Conservation (phyloP, 2,329 filamentous ascomycete genomes). For the Pyrenophora tritici-repentis region DNA sequence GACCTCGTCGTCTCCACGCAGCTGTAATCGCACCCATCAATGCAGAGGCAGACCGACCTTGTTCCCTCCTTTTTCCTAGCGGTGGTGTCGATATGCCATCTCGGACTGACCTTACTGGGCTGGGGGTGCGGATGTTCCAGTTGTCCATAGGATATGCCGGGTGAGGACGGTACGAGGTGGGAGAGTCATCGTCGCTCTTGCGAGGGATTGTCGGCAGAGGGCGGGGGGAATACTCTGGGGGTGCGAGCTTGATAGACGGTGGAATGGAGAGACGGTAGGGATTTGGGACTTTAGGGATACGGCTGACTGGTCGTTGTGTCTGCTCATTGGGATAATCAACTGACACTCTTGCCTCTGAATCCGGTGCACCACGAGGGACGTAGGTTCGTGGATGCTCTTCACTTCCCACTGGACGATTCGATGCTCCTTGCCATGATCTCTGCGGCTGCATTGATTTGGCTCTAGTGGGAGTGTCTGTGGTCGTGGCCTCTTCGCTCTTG, state of each 20-base stretch:
- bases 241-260: conserved; percentile 26
- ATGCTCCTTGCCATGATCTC: background rate
- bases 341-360: background rate
- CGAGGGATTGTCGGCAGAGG: conserved; percentile 24
- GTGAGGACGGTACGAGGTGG: conserved; percentile 29
- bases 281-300: conserved; percentile 4
- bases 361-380: conserved; percentile 20
- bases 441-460: background rate
- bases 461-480: background rate
- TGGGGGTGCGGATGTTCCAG: conserved; percentile 36
- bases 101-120: conserved; percentile 30
- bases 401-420: background rate
- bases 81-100: conserved; percentile 30
- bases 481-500: background rate
- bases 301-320: conserved; percentile 10
- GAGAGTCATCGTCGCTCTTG: conserved; percentile 18
- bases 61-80: conserved; percentile 15
- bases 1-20: conserved; percentile 31
- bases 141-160: conserved; percentile 32
- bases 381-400: conserved; percentile 14
- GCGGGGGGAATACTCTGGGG: conserved; percentile 13
- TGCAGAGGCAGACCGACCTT: conserved; percentile 18
- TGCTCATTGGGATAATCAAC: background rate
- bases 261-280: conserved; percentile 32
- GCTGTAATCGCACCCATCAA: conserved; percentile 29